Percentiles rank a stretch among this genome's conserved stretches.
Evolutionary conservation across 768 basidiomycete species (phyloP).

Genomic region (Mycena epipterygia): DNA sequence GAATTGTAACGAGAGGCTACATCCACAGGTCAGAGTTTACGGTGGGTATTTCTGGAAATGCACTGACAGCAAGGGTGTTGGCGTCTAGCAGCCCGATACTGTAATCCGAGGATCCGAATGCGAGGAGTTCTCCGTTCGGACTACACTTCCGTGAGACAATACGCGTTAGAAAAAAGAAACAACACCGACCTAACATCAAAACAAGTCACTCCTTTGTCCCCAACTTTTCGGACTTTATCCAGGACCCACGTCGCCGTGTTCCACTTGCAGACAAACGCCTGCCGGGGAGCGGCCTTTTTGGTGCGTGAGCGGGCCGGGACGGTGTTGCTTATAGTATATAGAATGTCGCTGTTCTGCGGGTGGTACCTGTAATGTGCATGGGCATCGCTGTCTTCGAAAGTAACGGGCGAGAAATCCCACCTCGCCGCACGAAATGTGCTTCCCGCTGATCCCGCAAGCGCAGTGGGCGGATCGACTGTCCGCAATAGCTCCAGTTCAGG

Average conservation of each 20-base stretch:
- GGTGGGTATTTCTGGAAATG: not conserved
- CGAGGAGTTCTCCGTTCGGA: slow-evolving; percentile 84
- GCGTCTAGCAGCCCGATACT: slow-evolving; percentile 89
- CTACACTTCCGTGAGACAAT: slow-evolving; percentile 54
- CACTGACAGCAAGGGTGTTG: slow-evolving; percentile 77
- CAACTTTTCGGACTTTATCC: slow-evolving; percentile 77
- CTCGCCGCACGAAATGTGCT: slow-evolving; percentile 77
- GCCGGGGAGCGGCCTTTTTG: slow-evolving; percentile 67
- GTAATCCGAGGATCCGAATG: slow-evolving; percentile 89
- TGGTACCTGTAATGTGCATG: slow-evolving; percentile 61
- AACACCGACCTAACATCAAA: slow-evolving; percentile 85
- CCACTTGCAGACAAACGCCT: slow-evolving; percentile 82
- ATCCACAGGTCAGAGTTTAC: slow-evolving; percentile 16
- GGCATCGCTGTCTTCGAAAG: not conserved
- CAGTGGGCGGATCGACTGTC: slow-evolving; percentile 67
- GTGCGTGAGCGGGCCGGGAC: slow-evolving; percentile 69
- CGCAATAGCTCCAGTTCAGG: slow-evolving; percentile 58
- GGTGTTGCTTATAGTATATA: slow-evolving; percentile 84
- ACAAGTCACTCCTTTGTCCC: slow-evolving; percentile 86
- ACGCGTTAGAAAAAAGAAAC: slow-evolving; percentile 16
- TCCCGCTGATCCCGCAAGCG: slow-evolving; percentile 58
- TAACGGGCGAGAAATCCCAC: slow-evolving; percentile 46
- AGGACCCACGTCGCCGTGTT: slow-evolving; percentile 77
- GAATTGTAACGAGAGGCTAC: slow-evolving; percentile 90
- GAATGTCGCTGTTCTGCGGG: slow-evolving; percentile 60